These are phyloP conservation scores for Clavariopsis aquatica DNA, from an alignment of 495 filamentous ascomycete species.

Conservation along the genomic window DNA sequence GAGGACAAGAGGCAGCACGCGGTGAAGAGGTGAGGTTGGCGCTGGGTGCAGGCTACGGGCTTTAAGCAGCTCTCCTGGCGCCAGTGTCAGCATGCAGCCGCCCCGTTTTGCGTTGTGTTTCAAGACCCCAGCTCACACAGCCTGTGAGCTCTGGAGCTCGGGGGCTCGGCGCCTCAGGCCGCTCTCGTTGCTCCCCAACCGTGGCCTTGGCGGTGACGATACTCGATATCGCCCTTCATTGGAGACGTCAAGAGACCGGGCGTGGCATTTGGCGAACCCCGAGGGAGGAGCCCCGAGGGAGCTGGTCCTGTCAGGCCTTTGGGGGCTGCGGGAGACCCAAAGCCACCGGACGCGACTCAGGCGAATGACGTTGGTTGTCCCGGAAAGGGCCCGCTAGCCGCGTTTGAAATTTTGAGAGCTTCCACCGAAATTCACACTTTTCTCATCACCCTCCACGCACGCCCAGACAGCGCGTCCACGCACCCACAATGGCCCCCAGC, in stretches of 20 bases:
- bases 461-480: neutral
- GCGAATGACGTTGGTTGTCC: constrained; percentile 3
- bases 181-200: neutral
- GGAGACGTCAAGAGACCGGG: neutral
- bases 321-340: too few species aligned
- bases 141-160: neutral
- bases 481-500: neutral
- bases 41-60: constrained; percentile 2
- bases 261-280: neutral
- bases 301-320: neutral
- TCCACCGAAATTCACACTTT: neutral
- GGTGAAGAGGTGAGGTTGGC: constrained; percentile 21
- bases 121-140: constrained; percentile 24
- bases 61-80: constrained; percentile 3
- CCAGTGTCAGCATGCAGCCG: constrained; percentile 24
- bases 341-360: neutral
- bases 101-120: constrained; percentile 31
- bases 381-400: neutral
- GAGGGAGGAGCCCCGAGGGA: neutral
- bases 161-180: constrained; percentile 15
- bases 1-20: neutral
- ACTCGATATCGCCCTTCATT: neutral
- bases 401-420: neutral
- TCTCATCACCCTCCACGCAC: neutral
- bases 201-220: neutral